These are phyloP conservation scores for Penstemon davidsonii DNA, from an alignment of 257 asterid genomes.

Conservation along the genomic window DNA sequence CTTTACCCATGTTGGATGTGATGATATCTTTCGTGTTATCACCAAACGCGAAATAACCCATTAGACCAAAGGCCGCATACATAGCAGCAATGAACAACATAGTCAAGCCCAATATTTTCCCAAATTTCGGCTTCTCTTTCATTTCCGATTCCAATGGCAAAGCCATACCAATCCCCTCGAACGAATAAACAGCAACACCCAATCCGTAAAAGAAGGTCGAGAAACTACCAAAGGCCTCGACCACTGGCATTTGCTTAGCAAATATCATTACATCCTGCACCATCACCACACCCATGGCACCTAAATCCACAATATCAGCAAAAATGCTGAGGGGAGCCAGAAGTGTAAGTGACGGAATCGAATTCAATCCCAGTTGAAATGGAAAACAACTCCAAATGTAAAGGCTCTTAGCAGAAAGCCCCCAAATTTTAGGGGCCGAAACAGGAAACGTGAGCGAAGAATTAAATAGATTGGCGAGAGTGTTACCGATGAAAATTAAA, in stretches of 20 bases:
- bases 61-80: constrained; percentile 63
- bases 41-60: constrained; percentile 90
- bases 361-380: constrained; percentile 77
- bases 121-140: constrained; percentile 66
- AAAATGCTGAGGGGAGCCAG: constrained; percentile 84
- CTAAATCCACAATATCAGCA: constrained; percentile 78
- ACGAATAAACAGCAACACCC: constrained; percentile 87
- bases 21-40: constrained; percentile 67
- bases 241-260: constrained; percentile 46
- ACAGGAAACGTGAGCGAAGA: constrained; percentile 28
- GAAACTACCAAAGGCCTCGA: constrained; percentile 68
- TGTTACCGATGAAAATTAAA: constrained; percentile 66
- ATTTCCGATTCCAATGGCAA: constrained; percentile 77
- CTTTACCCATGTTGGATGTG: constrained; percentile 81
- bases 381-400: constrained; percentile 85
- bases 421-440: constrained; percentile 40
- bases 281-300: constrained; percentile 86
- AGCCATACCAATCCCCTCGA: constrained; percentile 90
- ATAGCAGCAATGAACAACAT: constrained; percentile 71
- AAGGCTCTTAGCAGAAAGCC: constrained; percentile 51
- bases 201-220: constrained; percentile 72
- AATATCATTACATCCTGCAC: constrained; percentile 62
- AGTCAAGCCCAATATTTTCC: constrained; percentile 54
- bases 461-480: constrained; percentile 56
- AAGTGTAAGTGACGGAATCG: constrained; percentile 70